Conservation (phyloP, 129 eudicot species). For the Kitagawia praeruptora region DNA sequence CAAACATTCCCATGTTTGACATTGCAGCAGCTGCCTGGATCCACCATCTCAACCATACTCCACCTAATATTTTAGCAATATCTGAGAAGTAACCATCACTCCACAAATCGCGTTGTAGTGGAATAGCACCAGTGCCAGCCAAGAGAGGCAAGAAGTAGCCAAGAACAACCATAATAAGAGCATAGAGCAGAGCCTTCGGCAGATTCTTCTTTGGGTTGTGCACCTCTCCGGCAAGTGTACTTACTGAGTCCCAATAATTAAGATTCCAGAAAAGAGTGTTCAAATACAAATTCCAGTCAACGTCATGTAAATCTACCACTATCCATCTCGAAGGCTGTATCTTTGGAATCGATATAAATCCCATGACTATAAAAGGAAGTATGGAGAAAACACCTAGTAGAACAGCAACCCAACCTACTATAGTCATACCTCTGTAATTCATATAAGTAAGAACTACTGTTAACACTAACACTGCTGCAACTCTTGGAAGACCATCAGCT, state of each 20-base stretch:
- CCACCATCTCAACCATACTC: conserved; percentile 17
- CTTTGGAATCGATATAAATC: conserved; percentile 17
- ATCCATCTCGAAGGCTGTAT: conserved; percentile 20
- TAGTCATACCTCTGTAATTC: conserved; percentile 25
- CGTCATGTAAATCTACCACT: conserved; percentile 12
- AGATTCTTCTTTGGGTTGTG: conserved; percentile 15
- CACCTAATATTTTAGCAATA: conserved; percentile 10
- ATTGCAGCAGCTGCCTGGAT: conserved; percentile 17
- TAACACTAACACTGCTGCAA: conserved; percentile 14
- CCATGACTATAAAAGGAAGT: conserved; percentile 28
- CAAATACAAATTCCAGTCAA: conserved; percentile 21
- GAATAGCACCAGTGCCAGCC: conserved; percentile 10
- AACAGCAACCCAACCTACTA: conserved; percentile 27
- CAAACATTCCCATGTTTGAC: conserved; percentile 20
- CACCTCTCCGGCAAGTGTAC: conserved; percentile 17
- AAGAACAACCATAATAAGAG: conserved; percentile 20
- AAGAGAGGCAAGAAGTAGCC: conserved; percentile 15
- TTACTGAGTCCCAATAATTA: conserved; percentile 18
- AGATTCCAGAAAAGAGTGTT: conserved; percentile 24
- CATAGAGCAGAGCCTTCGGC: conserved; percentile 16
- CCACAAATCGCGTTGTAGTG: background rate
- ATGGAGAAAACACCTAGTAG: conserved; percentile 21
- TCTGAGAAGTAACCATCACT: conserved; percentile 19
- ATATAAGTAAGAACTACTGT: conserved; percentile 15
- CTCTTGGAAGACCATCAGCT: conserved; percentile 13